Base-by-base conservation (phyloP, 805 yeast species). In the Candida ficus region DNA sequence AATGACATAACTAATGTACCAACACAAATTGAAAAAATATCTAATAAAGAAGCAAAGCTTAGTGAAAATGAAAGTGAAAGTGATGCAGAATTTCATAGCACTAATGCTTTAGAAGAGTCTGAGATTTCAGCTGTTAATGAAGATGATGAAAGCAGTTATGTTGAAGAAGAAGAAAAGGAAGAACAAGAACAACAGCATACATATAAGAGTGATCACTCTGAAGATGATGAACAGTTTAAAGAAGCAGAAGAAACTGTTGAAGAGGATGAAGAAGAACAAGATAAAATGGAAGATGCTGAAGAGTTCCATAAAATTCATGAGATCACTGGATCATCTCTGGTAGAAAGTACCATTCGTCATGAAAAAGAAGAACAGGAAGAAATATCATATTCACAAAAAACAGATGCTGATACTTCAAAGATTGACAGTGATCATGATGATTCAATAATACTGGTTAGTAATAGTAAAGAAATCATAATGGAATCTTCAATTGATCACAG, bases 381-480 rank as follows among this genome's bases (percentile, higher is more conserved):
- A 17, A n/a, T n/a, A n/a, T n/a, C n/a, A n/a, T n/a, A n/a, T n/a
- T n/a, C n/a, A n/a, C n/a, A n/a, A n/a, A n/a, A n/a, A n/a, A n/a
- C n/a, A n/a, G n/a, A n/a, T n/a, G n/a, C n/a, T n/a, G n/a, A n/a
- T n/a, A n/a, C n/a, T n/a, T n/a, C n/a, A 7, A 21, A 21, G 23
- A 21, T 7, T 16, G 23, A 26, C 9, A 28, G 9, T 20, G 33
- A 32, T 5, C 23, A 31, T n/a, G 45, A 29, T 27, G 56, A 51
- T 16, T 45, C 47, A 1, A 50, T 53, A 20, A 52, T 53, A 2
- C 45, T 52, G 14, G 53, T 52, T 7, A 50, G 53, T 32, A 52
- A 53, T 40, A 52, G 53, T 36, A 51, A 43, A 34, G 46, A 45
- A 11, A 35, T 19, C 6, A 33, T 37, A 9, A 17, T 27, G 19